Evolutionary conservation across 2,329 filamentous ascomycete species (phyloP).

Genomic region (Pyrenochaeta sp.): DNA sequence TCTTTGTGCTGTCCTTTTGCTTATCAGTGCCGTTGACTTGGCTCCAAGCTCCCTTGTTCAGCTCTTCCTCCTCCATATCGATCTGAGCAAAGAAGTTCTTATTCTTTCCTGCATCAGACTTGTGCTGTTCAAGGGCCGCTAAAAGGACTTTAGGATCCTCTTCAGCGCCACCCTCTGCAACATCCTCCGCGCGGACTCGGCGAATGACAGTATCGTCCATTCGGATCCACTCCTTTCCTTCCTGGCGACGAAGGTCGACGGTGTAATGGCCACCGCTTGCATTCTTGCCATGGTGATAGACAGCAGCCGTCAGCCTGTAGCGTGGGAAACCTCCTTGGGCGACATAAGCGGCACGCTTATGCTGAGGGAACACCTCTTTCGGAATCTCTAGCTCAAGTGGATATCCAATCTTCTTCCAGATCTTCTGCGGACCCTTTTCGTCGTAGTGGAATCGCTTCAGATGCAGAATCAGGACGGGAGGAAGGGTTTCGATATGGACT

Average conservation of each 20-base stretch:
- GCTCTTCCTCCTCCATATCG: constrained; percentile 66
- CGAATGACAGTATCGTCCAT: constrained; percentile 93
- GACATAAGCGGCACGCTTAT: constrained; percentile 71
- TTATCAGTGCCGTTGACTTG: constrained; percentile 74
- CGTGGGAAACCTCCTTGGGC: constrained; percentile 75
- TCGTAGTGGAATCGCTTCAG: constrained; percentile 98
- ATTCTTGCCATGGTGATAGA: constrained; percentile 98
- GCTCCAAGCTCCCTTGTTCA: constrained; percentile 79
- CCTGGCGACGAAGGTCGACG: constrained; percentile 93
- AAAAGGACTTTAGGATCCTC: constrained; percentile 76
- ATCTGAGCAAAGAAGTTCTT: constrained; percentile 78
- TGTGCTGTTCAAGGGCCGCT: constrained; percentile 71
- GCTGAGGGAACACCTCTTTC: constrained; percentile 82
- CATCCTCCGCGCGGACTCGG: constrained; percentile 84
- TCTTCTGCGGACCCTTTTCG: constrained; percentile 88
- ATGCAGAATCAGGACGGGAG: constrained; percentile 90
- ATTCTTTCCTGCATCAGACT: constrained; percentile 60
- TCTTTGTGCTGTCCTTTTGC: constrained; percentile 66
- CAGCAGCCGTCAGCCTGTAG: constrained; percentile 86
- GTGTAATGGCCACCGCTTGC: constrained; percentile 97
- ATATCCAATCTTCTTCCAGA: constrained; percentile 98
- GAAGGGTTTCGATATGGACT: constrained; percentile 89
- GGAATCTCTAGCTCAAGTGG: constrained; percentile 94
- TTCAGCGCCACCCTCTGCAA: constrained; percentile 83
- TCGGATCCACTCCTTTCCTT: constrained; percentile 94